Base-by-base conservation (phyloP, 116 monocot species). In the Dioscorea cayenensis region DNA sequence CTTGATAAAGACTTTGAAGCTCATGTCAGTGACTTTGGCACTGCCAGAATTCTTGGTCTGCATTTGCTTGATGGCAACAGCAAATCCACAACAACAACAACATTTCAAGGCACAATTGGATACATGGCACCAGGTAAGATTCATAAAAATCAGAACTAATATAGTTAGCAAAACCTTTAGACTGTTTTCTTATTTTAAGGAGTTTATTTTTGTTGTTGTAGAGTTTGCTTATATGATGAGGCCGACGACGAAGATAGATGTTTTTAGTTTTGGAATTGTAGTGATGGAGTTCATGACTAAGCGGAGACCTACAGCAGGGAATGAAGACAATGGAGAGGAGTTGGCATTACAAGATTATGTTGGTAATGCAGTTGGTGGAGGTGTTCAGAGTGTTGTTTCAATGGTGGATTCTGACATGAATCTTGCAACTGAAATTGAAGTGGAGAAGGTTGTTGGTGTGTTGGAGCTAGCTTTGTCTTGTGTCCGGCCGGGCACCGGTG, bases 41-140 rank as follows among this genome's bases (percentile, higher is more conserved):
- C 91, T 12, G 84, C 85, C 27, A 71, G 80, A 5, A 91, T 95
- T 82, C 68, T 89, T 37, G 91, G 94, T n/a, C 78, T 85, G 50
- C 88, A 82, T 69, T 75, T 85, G 60, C 48, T 64, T 0, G 80
- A 72, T 62, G 76, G 20, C 49, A 75, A 63, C 63, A 68, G 52
- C 35, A 58, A 63, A 51, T 72, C 84, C 6, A 69, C 79, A 17
- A 79, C 85, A 22, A 79, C 85, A 22, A 77, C 89, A 7, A 83
- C 68, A 18, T 87, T 95, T 50, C 92, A 87, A 75, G 95, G 95
- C 78, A 95, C 95, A 71, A 89, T 95, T 63, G 95, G 95, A 55
- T 95, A 95, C 76, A 76, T 95, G 29, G 95, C 95, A 74, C 95
- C 95, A 74, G 95, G 95, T 89, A 75, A 83, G 32, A 19, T 23